Conservation (phyloP, 345 rosid genomes). For the Carallia brachiata region DNA sequence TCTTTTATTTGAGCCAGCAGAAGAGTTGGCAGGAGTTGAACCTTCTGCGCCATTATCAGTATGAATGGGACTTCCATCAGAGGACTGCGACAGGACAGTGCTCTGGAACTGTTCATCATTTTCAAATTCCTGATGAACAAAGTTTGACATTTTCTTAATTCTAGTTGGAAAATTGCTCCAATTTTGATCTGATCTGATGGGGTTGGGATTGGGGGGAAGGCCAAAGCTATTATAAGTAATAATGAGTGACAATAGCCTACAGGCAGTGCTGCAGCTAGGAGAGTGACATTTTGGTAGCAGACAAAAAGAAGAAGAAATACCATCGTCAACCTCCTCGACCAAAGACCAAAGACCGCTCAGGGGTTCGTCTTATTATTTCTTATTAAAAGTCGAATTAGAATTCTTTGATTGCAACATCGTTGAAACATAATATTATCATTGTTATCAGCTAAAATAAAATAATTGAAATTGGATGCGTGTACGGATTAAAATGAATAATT, state of each 20-base stretch:
- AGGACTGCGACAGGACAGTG: conserved; percentile 33
- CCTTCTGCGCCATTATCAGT: conserved; percentile 28
- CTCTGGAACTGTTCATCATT: conserved; percentile 46
- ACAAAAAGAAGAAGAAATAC: conserved; percentile 42
- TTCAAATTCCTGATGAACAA: conserved; percentile 44
- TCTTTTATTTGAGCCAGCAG: conserved; percentile 30
- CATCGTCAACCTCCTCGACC: conserved; percentile 13
- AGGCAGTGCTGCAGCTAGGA: neutral
- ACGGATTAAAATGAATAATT: conserved; percentile 9
- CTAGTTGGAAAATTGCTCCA: neutral
- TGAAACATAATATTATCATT: conserved; percentile 1
- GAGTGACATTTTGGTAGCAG: conserved; percentile 17
- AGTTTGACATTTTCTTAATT: conserved; percentile 38
- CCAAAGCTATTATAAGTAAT: conserved; percentile 11
- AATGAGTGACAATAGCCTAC: conserved; percentile 20
- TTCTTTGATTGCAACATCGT: conserved; percentile 31
- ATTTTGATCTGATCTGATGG: conserved; percentile 17
- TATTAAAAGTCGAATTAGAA: conserved; percentile 24
- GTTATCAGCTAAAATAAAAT: conserved; percentile 9
- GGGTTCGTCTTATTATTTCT: neutral
- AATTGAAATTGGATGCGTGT: neutral
- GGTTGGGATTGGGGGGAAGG: conserved; percentile 4
- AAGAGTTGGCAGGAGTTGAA: conserved; percentile 30
- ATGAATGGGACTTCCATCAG: conserved; percentile 42
- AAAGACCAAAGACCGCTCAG: conserved; percentile 25